A percentile compares a stretch with the other conserved stretches of the same genome.
These are phyloP conservation scores for Gilbertella persicaria DNA, from an alignment of 371 early-diverging fungal genomes.

Conservation along the genomic window DNA sequence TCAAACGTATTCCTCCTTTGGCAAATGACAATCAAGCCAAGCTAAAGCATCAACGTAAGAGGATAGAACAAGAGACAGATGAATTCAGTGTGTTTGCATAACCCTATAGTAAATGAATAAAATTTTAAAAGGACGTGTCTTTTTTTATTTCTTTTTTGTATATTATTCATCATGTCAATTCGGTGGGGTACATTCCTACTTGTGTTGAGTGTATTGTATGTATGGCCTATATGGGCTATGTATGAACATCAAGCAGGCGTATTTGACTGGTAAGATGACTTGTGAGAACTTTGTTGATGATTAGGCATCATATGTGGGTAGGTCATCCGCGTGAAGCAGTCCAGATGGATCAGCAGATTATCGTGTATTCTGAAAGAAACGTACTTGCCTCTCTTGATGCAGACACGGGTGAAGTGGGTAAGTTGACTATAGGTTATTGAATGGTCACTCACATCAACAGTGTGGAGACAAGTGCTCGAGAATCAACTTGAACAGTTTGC, in stretches of 20 bases:
- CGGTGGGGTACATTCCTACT: constrained; percentile 15
- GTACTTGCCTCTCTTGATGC: constrained; percentile 59
- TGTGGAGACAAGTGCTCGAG: constrained; percentile 54
- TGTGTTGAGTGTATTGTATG: constrained; percentile 10
- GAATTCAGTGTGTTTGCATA: constrained; percentile 36
- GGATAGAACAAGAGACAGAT: constrained; percentile 17
- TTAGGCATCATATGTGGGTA: constrained; percentile 67
- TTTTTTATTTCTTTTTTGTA: neutral
- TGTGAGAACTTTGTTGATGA: neutral
- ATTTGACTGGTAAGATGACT: constrained; percentile 56
- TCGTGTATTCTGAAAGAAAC: constrained; percentile 64
- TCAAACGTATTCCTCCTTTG: constrained; percentile 36
- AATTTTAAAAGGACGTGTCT: neutral
- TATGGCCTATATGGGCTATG: constrained; percentile 34
- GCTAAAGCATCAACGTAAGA: constrained; percentile 7
- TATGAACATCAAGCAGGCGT: constrained; percentile 55
- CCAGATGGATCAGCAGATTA: constrained; percentile 39
- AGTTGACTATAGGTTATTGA: constrained; percentile 1
- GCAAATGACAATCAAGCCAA: constrained; percentile 33
- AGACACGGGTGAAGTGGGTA: constrained; percentile 62
- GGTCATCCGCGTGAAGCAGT: constrained; percentile 52
- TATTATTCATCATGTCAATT: neutral
- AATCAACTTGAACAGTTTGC: constrained; percentile 23
- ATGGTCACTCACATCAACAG: constrained; percentile 24
- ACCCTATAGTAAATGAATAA: neutral